Conservation (phyloP, 192 early-diverging fungal genomes). For the Umbelopsis sp. region DNA sequence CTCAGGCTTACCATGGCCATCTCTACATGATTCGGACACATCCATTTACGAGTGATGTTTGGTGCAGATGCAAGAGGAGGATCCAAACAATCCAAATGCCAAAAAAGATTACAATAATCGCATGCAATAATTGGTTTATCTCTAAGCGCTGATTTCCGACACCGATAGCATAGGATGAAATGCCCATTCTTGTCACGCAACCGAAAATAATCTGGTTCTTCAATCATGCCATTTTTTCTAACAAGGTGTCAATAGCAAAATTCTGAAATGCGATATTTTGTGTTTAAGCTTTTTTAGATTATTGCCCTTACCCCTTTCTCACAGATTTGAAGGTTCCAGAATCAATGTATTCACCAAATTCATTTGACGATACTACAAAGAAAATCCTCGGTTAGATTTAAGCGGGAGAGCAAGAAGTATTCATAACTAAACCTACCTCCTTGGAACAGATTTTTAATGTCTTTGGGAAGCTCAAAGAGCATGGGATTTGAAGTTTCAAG, state of each 20-base stretch:
- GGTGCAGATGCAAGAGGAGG: conserved; percentile 52
- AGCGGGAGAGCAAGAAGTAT: not conserved
- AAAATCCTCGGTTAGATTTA: not conserved
- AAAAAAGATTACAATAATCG: conserved; percentile 52
- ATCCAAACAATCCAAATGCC: conserved; percentile 58
- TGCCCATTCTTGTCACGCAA: conserved; percentile 39
- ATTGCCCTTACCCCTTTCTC: conserved; percentile 17
- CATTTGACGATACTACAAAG: conserved; percentile 39
- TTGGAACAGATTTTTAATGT: conserved; percentile 36
- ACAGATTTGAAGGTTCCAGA: conserved; percentile 34
- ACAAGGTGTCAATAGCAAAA: not conserved
- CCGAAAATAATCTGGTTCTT: conserved; percentile 34
- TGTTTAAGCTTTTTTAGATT: not conserved
- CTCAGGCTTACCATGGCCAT: conserved; percentile 39
- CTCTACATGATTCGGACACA: conserved; percentile 55
- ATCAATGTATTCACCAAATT: conserved; percentile 47
- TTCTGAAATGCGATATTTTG: not conserved
- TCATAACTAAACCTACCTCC: conserved; percentile 32
- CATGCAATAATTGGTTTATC: conserved; percentile 47
- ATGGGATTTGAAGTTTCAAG: conserved; percentile 42
- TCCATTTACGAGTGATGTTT: conserved; percentile 48
- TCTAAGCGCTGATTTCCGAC: conserved; percentile 39
- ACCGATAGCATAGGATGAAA: conserved; percentile 43
- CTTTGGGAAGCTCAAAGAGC: conserved; percentile 39
- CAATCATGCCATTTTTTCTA: conserved; percentile 29